These are phyloP conservation scores for Yarrowia deformans DNA, from an alignment of 805 yeast genomes.

Conservation along the genomic window DNA sequence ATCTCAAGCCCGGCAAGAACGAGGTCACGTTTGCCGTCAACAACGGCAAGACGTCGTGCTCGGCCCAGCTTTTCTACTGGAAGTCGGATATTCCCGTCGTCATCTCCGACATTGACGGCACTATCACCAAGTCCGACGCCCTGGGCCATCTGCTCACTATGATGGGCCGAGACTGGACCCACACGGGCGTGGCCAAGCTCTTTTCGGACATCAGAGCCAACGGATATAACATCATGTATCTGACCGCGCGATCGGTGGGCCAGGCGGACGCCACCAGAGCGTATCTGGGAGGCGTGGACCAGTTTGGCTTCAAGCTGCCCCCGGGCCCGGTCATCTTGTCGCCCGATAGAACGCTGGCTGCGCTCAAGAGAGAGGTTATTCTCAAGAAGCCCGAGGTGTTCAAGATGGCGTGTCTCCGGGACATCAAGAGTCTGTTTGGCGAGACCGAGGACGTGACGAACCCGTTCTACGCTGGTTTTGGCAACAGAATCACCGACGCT, in stretches of 20 bases:
- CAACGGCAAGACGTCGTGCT: constrained; percentile 78
- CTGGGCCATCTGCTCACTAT: constrained; percentile 93
- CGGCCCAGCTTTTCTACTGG: constrained; percentile 83
- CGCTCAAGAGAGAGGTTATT: constrained; percentile 88
- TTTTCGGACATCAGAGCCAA: constrained; percentile 85
- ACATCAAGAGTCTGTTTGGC: constrained; percentile 68
- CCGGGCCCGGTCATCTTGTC: constrained; percentile 91
- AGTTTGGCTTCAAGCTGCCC: constrained; percentile 77
- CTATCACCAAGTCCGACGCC: constrained; percentile 97
- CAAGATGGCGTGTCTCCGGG: constrained; percentile 95
- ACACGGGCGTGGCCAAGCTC: constrained; percentile 89
- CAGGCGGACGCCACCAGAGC: constrained; percentile 91
- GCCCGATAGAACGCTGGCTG: constrained; percentile 97
- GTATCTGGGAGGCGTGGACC: constrained; percentile 78
- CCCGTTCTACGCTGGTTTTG: constrained; percentile 97
- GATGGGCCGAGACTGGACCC: constrained; percentile 98
- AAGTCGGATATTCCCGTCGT: constrained; percentile 84
- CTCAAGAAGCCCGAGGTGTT: constrained; percentile 97
- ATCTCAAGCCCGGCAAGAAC: constrained; percentile 80
- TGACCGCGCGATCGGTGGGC: constrained; percentile 95
- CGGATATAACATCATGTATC: constrained; percentile 91
- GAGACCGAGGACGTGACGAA: constrained; percentile 45
- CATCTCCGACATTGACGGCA: constrained; percentile 96
- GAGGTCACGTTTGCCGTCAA: constrained; percentile 79
- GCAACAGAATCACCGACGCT: constrained; percentile 96